A percentile compares a stretch with the other conserved stretches of the same genome.
phyloP scores from a whole-genome alignment of 352 stramenopile species.

The Phytophthora cactorum region DNA sequence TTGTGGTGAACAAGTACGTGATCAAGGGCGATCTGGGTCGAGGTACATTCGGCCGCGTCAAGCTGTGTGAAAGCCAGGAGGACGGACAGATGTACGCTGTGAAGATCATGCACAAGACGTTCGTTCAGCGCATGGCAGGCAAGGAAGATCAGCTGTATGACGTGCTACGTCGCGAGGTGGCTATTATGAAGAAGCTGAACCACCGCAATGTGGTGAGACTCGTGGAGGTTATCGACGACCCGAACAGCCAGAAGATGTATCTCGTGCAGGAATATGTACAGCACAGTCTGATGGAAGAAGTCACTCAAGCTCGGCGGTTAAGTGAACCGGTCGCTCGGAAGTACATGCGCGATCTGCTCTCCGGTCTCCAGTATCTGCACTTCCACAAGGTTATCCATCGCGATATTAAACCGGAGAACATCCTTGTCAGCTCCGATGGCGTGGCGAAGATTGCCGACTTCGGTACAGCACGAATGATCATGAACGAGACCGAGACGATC shows the following conservation, averaged over 20 bases:
- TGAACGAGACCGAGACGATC: conserved; percentile 89
- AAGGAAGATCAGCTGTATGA: conserved; percentile 89
- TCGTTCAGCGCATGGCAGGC: conserved; percentile 87
- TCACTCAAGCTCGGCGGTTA: conserved; percentile 70
- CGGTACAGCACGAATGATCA: conserved; percentile 90
- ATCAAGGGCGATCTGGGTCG: conserved; percentile 92
- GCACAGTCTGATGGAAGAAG: conserved; percentile 92
- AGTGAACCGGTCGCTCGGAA: conserved; percentile 74
- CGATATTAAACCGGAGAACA: conserved; percentile 93
- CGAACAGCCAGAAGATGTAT: conserved; percentile 94
- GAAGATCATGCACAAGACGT: conserved; percentile 92
- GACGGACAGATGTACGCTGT: conserved; percentile 86
- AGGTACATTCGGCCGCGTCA: conserved; percentile 90
- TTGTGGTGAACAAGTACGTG: conserved; percentile 95
- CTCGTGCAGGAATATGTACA: conserved; percentile 95
- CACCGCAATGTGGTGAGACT: conserved; percentile 94
- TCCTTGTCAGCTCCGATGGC: conserved; percentile 82
- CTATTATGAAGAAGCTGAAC: conserved; percentile 97
- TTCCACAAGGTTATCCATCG: conserved; percentile 94
- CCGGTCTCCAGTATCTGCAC: conserved; percentile 93
- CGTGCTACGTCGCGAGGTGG: conserved; percentile 90
- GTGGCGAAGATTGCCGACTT: conserved; percentile 93
- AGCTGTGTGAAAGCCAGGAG: conserved; percentile 82
- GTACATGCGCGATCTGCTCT: conserved; percentile 91
- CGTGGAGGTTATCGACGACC: conserved; percentile 95